Conservation (phyloP, 2,329 filamentous ascomycete genomes). For the Colletotrichum lini region DNA sequence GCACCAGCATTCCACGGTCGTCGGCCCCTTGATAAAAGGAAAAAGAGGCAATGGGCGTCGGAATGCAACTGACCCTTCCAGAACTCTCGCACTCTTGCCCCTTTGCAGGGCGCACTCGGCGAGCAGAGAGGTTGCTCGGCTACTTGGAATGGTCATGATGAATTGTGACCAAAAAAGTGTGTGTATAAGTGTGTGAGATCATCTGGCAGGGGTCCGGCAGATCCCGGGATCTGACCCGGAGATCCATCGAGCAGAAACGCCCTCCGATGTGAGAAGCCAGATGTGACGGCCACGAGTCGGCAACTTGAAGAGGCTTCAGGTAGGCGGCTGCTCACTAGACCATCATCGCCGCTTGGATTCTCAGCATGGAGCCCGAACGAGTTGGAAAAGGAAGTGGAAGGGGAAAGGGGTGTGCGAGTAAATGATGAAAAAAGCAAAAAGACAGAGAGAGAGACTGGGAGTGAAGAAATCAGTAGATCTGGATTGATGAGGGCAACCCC, state of each 20-base stretch:
- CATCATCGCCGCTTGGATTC: not conserved
- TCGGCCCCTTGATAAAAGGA: not conserved
- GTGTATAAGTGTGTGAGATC: not conserved
- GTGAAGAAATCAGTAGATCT: slow-evolving; percentile 23
- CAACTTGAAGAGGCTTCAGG: not conserved
- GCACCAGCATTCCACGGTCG: slow-evolving; percentile 26
- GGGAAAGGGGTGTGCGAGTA: not conserved
- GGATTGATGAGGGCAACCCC: slow-evolving; percentile 35
- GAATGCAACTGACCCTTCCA: slow-evolving; percentile 37
- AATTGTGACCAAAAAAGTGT: not conserved
- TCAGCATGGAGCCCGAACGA: not conserved
- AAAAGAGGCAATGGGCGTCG: not conserved
- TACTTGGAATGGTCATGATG: slow-evolving; percentile 28
- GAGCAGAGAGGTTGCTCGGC: not conserved
- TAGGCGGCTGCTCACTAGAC: no score
- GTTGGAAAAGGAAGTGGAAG: not conserved
- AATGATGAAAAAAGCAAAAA: slow-evolving; percentile 23
- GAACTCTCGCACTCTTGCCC: slow-evolving; percentile 21
- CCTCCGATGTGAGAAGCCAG: slow-evolving; percentile 17
- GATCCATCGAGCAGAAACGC: slow-evolving; percentile 15
- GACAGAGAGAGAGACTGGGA: slow-evolving; percentile 12
- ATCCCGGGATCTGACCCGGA: slow-evolving; percentile 12
- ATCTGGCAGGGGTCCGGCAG: slow-evolving; percentile 4
- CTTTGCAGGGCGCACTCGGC: not conserved
- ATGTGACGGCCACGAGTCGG: slow-evolving; percentile 16